Base-by-base conservation (phyloP, 306 rosid species). In the Albizia julibrissin region DNA sequence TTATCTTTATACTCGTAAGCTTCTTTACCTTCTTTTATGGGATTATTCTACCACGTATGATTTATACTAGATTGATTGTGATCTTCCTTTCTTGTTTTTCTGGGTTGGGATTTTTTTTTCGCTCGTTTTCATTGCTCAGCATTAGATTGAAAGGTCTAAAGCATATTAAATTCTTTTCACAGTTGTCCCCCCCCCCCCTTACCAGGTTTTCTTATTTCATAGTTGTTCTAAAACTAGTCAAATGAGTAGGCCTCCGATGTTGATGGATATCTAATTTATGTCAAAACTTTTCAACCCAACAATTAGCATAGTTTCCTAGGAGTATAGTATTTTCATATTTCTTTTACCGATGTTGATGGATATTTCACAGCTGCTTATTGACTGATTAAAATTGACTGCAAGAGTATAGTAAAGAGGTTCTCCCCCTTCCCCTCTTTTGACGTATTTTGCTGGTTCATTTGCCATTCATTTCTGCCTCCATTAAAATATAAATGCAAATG, bases 1-100 rank as follows among this genome's bases (percentile, higher is more conserved):
- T 77, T 91, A 59, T 80, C 91, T 65, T 79, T 91, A 8, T 88
- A 89, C 74, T 80, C 95, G 93, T 91, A 83, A 83, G 95, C 81
- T 85, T 84, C 26, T 75, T 77, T 77, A 39, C 40, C n/a, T 31
- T 46, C 67, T 58, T 34, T 47, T 1, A 10, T 31, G 43, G 21
- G 75, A 9, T 85, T n/a, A 10, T 9, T 34, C 34, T 78, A 52
- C 5, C 42, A 61, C 56, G 0, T 79, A 52, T 73, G 1, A 72
- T 72, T 61, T 5, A 8, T 12, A 8, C 5, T 33, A 5, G 12
- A 10, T 47, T 0, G 29, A 69, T 77, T 61, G 67, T n/a, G 59
- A 11, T 70, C 49, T 68, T 76, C 9, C 70, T 80, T 68, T 34
- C 47, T 68, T 21, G 13, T 34, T 83, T 56, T 15, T 22, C 21